phyloP scores from a whole-genome alignment of 257 asterid genomes.

The Ocimum tenuiflorum region DNA sequence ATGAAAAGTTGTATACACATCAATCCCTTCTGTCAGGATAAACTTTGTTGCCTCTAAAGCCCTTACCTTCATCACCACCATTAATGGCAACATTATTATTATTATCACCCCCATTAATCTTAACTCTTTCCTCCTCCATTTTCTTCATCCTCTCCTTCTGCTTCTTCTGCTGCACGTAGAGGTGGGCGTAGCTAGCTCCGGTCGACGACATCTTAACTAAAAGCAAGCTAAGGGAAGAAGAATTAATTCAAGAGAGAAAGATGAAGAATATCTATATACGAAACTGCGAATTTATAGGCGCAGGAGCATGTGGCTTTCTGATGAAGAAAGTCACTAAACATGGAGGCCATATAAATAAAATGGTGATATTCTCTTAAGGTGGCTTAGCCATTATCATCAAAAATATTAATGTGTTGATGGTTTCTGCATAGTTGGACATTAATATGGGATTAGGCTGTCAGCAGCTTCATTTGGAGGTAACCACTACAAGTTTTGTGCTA shows the following conservation, averaged over 20 bases:
- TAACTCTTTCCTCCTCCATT: constrained; percentile 24
- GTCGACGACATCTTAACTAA: constrained; percentile 32
- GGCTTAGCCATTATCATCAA: constrained; percentile 25
- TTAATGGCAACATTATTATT: neutral
- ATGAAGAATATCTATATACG: neutral
- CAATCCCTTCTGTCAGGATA: constrained; percentile 27
- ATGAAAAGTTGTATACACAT: neutral
- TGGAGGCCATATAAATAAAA: constrained; percentile 4
- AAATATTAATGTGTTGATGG: constrained; percentile 14
- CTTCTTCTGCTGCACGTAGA: constrained; percentile 40
- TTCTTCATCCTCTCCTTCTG: constrained; percentile 27
- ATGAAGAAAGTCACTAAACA: constrained; percentile 18
- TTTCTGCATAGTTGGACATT: constrained; percentile 19
- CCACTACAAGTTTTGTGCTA: neutral
- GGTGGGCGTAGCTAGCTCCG: constrained; percentile 38
- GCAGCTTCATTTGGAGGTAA: constrained; percentile 13
- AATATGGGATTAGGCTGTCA: constrained; percentile 31
- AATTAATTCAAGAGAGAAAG: neutral
- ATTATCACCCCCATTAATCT: constrained; percentile 7
- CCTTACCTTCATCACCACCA: constrained; percentile 13
- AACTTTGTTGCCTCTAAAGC: constrained; percentile 25
- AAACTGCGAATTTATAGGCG: constrained; percentile 35
- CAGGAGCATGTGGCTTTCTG: constrained; percentile 16
- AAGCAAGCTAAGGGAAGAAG: neutral
- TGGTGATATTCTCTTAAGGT: constrained; percentile 20